Evolutionary conservation across 225 moss, liverwort and hornwort genomes (phyloP), one percentile per base, ranked within the genome.

Genomic region (Antitrichia curtipendula): DNA sequence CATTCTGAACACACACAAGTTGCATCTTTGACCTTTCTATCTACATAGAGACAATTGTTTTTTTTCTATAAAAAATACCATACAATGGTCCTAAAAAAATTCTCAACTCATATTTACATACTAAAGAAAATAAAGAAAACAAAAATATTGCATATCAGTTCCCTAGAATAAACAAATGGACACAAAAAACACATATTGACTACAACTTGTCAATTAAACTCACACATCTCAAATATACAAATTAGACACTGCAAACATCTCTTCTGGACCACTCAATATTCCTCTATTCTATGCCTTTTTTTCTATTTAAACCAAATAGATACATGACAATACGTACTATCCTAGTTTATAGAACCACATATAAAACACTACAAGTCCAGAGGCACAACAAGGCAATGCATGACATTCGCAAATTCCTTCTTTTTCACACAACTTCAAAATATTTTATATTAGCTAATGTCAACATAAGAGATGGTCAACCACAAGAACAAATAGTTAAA

Each of bases 1-100:
- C 36, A 18, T 36, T 16, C 0, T 64, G 2, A 64, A 64, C 2
- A 16, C 0, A n/a, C n/a, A n/a, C n/a, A n/a, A n/a, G n/a, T n/a
- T n/a, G n/a, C n/a, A n/a, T n/a, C n/a, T n/a, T n/a, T n/a, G n/a
- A n/a, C n/a, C 31, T 62, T 29, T 62, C 16, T 16, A 62, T 62
- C 16, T 16, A 62, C 0, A 62, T 31, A 62, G 31, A 31, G 31
- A 28, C 14, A 29, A 31, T 62, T 62, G 62, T 5, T 16, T 62
- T 8, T 32, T 0, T 16, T n/a, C 32, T 15, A 16, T 16, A 32
- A 62, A 2, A 62, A 62, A 62, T 4, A 62, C 31, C 4, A 16
- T 62, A 62, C 16, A 62, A 62, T 32, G 62, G 2, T 32, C 5
- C 32, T 62, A 62, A 4, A 32, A 0, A 0, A 62, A 8, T 62